Conservation (phyloP, 163 green algal genomes). For the Scenedesmus sp. region DNA sequence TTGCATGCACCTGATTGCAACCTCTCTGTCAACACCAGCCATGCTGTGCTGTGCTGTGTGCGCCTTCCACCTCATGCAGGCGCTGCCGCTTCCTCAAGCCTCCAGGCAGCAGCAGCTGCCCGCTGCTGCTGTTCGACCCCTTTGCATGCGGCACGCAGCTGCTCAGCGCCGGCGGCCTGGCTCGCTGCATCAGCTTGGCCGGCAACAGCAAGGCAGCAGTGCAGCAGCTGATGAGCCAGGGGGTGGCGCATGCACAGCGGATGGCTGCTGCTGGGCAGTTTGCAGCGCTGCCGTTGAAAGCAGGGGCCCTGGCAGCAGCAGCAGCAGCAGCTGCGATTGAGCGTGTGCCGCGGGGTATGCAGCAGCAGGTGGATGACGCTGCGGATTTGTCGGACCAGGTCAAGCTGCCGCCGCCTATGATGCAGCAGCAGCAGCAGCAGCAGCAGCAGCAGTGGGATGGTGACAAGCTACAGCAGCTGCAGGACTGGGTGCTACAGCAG, state of each 20-base stretch:
- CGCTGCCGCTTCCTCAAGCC: background rate
- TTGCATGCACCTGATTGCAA: background rate
- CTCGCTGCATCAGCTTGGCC: constrained; percentile 1
- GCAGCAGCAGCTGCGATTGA: background rate
- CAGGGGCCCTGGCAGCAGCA: background rate
- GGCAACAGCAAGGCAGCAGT: constrained; percentile 25
- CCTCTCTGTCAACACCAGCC: no score
- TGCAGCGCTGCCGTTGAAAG: background rate
- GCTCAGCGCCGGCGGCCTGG: background rate
- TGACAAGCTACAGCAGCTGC: no score
- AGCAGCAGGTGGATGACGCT: background rate
- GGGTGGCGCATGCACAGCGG: background rate
- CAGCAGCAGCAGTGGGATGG: background rate
- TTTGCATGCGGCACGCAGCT: background rate
- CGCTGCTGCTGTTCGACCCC: constrained; percentile 45
- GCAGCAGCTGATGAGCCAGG: constrained; percentile 39
- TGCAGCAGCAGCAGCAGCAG: background rate
- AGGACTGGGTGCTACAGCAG: no score
- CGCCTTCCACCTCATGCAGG: background rate
- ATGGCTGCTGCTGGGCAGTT: constrained; percentile 18
- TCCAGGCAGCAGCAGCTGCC: background rate
- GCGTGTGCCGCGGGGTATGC: no score
- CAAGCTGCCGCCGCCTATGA: no score
- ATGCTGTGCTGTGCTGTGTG: background rate
- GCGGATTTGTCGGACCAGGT: no score